These are phyloP conservation scores for Neopestalotiopsis sp. DNA, from an alignment of 2,329 filamentous ascomycete species.

Conservation along the genomic window DNA sequence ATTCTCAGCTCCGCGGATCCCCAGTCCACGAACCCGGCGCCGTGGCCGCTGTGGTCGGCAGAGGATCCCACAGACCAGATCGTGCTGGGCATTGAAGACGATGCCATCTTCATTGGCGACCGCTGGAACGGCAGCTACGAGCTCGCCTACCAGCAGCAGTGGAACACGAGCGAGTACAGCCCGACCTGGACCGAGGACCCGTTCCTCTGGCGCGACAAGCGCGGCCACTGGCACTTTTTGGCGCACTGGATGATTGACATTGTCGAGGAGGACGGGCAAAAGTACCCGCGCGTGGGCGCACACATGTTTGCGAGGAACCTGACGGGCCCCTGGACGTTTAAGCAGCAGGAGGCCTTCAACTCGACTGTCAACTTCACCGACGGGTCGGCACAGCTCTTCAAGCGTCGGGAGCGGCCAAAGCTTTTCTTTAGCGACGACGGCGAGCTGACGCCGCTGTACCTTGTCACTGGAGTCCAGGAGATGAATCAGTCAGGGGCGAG, in stretches of 20 bases:
- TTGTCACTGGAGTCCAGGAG: slow-evolving; percentile 53
- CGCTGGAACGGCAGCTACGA: slow-evolving; percentile 34
- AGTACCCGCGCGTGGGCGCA: slow-evolving; percentile 32
- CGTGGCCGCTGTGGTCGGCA: slow-evolving; percentile 41
- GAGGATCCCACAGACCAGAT: slow-evolving; percentile 34
- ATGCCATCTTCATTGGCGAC: slow-evolving; percentile 38
- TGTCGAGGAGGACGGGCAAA: slow-evolving; percentile 23
- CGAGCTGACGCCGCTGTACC: slow-evolving; percentile 49
- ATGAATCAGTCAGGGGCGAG: slow-evolving; percentile 35
- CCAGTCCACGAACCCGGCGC: slow-evolving; percentile 45
- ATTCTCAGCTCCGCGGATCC: slow-evolving; percentile 22
- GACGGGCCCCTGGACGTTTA: slow-evolving; percentile 31
- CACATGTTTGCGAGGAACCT: slow-evolving; percentile 28
- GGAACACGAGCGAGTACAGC: slow-evolving; percentile 22
- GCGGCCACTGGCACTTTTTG: slow-evolving; percentile 35
- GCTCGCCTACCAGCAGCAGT: slow-evolving; percentile 18
- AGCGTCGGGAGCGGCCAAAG: slow-evolving; percentile 52
- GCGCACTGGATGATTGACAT: slow-evolving; percentile 34
- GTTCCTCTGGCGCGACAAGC: slow-evolving; percentile 34
- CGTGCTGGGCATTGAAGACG: slow-evolving; percentile 39
- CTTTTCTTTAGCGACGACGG: slow-evolving; percentile 53
- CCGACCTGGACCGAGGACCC: slow-evolving; percentile 33
- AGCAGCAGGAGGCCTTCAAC: slow-evolving; percentile 28
- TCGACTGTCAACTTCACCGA: slow-evolving; percentile 42
- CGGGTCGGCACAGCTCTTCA: slow-evolving; percentile 42